These are phyloP conservation scores for Capsicum chinense DNA, from an alignment of 257 asterid species.

Conservation along the genomic window DNA sequence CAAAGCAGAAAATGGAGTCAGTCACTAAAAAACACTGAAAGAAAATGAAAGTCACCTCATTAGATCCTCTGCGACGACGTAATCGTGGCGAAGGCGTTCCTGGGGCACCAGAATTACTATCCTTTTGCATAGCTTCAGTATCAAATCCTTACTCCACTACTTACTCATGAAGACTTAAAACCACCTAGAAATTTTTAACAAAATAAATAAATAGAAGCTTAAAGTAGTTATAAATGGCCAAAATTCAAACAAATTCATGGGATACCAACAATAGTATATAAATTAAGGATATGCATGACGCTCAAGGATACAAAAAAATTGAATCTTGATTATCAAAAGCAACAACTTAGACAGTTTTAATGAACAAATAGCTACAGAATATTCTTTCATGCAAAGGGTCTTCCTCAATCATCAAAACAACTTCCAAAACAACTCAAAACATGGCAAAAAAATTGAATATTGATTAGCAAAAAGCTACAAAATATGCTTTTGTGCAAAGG, in stretches of 20 bases:
- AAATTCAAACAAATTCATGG: background rate
- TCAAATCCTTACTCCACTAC: conserved; percentile 25
- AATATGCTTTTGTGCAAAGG: no score
- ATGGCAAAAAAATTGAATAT: no score
- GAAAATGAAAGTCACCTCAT: conserved; percentile 66
- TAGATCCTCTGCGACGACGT: conserved; percentile 90
- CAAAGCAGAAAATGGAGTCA: background rate
- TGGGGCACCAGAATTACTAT: conserved; percentile 60
- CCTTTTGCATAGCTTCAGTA: conserved; percentile 69
- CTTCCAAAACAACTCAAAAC: no score
- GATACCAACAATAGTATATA: background rate
- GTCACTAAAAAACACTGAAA: conserved; percentile 12
- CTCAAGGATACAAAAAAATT: background rate
- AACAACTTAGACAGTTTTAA: background rate
- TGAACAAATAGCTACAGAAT: conserved; percentile 12
- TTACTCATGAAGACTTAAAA: conserved; percentile 14
- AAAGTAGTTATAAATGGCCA: background rate
- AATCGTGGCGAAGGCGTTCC: conserved; percentile 61
- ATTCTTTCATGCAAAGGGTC: background rate
- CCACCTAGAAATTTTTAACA: background rate
- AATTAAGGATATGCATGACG: background rate
- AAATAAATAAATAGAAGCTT: background rate
- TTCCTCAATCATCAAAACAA: no score
- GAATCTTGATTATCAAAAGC: background rate
- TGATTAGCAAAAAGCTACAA: no score